Conservation (phyloP, 768 basidiomycete species). For the Erythrobasidium yunnanense region DNA sequence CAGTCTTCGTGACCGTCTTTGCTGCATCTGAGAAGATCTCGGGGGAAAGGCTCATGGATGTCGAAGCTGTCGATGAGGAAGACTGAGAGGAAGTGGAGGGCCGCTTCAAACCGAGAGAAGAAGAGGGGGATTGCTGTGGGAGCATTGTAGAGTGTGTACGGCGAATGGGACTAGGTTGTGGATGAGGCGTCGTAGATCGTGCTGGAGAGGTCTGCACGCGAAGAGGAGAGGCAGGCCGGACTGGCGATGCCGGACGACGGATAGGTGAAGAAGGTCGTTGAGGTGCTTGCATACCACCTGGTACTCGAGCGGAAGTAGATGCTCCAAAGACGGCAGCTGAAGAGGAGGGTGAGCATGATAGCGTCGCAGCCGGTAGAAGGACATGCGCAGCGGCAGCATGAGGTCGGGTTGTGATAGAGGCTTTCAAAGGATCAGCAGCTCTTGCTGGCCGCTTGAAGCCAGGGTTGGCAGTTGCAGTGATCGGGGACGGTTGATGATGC, state of each 20-base stretch:
- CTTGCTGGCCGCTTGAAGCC: neutral
- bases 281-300: neutral
- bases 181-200: no score
- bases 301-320: neutral
- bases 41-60: conserved; percentile 1
- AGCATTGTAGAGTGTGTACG: neutral
- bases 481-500: neutral
- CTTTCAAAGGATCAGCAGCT: neutral
- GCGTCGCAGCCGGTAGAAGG: conserved; percentile 1
- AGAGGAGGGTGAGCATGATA: neutral
- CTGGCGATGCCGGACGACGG: neutral
- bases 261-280: neutral
- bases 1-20: neutral
- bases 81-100: conserved; percentile 22
- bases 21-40: neutral
- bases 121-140: neutral
- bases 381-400: neutral
- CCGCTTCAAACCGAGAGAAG: neutral
- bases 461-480: neutral
- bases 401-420: conserved; percentile 5
- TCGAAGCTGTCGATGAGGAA: neutral
- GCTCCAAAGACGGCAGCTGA: neutral
- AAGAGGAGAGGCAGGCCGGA: conserved; percentile 7
- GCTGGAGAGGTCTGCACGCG: neutral
- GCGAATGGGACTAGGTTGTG: neutral